Conservation (phyloP, 768 basidiomycete species). For the Leccinum arenicola region DNA sequence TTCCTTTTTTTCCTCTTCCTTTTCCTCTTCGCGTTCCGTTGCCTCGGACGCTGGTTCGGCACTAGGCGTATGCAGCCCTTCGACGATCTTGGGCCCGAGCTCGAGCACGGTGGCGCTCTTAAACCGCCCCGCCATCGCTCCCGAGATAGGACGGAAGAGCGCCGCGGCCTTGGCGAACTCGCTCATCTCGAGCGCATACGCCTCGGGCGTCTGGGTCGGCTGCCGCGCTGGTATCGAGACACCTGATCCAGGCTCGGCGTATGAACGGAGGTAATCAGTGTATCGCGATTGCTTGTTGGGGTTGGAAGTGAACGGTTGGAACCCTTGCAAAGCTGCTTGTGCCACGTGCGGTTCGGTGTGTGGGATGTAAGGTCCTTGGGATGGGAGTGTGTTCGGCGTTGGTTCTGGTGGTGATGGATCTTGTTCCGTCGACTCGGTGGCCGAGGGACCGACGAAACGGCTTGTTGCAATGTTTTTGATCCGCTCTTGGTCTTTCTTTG, state of each 20-base stretch:
- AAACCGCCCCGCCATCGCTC: conserved; percentile 94
- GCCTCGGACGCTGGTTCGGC: conserved; percentile 36
- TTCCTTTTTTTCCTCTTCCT: conserved; percentile 44
- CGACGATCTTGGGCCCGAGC: conserved; percentile 53
- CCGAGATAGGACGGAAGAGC: conserved; percentile 88
- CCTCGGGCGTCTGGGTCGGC: conserved; percentile 58
- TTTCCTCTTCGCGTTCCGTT: conserved; percentile 38
- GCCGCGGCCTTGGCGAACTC: conserved; percentile 87
- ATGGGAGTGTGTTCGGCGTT: conserved; percentile 14
- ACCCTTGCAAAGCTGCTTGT: conserved; percentile 82
- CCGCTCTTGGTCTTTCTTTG: conserved; percentile 87
- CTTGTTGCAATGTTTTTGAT: conserved; percentile 56
- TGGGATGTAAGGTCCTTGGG: conserved; percentile 45
- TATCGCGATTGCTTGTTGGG: conserved; percentile 84
- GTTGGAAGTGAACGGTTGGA: conserved; percentile 81
- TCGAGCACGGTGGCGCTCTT: conserved; percentile 78
- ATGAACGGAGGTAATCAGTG: conserved; percentile 73
- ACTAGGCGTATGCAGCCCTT: conserved; percentile 66
- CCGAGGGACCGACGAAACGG: conserved; percentile 23
- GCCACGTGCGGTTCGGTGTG: conserved; percentile 75
- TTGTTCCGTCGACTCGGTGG: conserved; percentile 26
- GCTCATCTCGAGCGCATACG: conserved; percentile 76
- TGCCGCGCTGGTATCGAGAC: conserved; percentile 48
- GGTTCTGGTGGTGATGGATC: conserved; percentile 14
- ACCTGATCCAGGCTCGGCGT: conserved; percentile 47